phyloP scores from a whole-genome alignment of 192 early-diverging fungal species.

The Gryganskiella cystojenkinii region DNA sequence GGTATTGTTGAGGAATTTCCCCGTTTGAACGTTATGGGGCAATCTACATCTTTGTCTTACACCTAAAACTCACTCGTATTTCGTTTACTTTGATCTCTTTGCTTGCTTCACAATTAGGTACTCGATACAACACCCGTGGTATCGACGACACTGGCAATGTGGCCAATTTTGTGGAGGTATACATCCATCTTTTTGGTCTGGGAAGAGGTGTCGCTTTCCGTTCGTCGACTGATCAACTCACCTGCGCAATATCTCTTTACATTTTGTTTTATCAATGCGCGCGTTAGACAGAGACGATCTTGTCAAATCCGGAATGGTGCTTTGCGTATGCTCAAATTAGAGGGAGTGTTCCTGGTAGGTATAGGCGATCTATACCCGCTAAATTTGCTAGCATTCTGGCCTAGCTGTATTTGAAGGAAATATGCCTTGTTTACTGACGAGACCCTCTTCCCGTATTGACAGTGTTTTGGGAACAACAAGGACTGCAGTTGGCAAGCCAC shows the following conservation, averaged over 20 bases:
- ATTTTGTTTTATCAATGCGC: neutral
- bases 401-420: neutral
- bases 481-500: conserved; percentile 84
- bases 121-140: conserved; percentile 93
- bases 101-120: conserved; percentile 82
- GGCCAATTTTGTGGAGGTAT: conserved; percentile 97
- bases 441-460: neutral
- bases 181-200: too few relatives aligned
- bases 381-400: neutral
- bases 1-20: conserved; percentile 28
- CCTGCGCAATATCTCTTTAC: neutral
- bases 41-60: too few relatives aligned
- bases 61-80: conserved; percentile 21
- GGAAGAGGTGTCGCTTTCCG: too few relatives aligned
- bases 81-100: too few relatives aligned
- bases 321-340: conserved; percentile 88
- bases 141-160: conserved; percentile 97
- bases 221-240: too few relatives aligned
- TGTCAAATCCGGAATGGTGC: conserved; percentile 64
- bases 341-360: conserved; percentile 80
- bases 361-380: too few relatives aligned
- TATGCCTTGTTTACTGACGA: neutral
- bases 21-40: too few relatives aligned
- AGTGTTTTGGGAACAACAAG: conserved; percentile 98
- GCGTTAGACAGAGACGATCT: conserved; percentile 82